phyloP scores from a whole-genome alignment of 1,139 yeast species.

The Taphrina betulina region DNA sequence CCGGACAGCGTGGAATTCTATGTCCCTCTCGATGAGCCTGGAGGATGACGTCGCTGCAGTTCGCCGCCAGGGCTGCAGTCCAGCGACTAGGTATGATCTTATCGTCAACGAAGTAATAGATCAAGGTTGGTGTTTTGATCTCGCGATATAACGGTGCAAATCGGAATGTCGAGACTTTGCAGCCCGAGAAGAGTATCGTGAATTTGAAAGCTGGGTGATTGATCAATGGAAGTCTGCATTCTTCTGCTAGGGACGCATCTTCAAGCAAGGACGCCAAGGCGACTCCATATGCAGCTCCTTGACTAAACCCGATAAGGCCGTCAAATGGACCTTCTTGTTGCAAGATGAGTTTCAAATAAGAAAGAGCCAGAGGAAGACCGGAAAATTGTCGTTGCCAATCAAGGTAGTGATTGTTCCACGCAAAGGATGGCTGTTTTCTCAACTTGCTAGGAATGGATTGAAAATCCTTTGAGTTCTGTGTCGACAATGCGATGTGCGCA shows the following conservation, averaged over 20 bases:
- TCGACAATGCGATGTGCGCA: conserved; percentile 22
- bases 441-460: conserved; percentile 20
- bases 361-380: conserved; percentile 13
- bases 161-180: conserved; percentile 57
- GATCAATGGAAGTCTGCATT: conserved; percentile 25
- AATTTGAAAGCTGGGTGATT: conserved; percentile 58
- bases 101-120: conserved; percentile 25
- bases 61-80: conserved; percentile 24
- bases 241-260: conserved; percentile 1
- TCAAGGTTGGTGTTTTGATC: conserved; percentile 61
- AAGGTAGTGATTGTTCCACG: conserved; percentile 32
- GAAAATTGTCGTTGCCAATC: conserved; percentile 32
- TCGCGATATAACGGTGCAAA: conserved; percentile 53
- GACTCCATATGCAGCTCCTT: conserved; percentile 83
- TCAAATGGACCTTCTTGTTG: conserved; percentile 77
- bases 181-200: conserved; percentile 75
- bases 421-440: conserved; percentile 8
- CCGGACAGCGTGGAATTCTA: conserved; percentile 12
- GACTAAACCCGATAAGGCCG: conserved; percentile 87
- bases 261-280: conserved; percentile 31
- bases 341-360: conserved; percentile 41
- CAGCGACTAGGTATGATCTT: conserved; percentile 29
- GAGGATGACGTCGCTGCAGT: conserved; percentile 3
- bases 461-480: conserved; percentile 22
- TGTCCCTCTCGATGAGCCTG: conserved; percentile 29